Evolutionary conservation across 305 asterid genomes (phyloP).

Genomic region (Fraxinus greggii): DNA sequence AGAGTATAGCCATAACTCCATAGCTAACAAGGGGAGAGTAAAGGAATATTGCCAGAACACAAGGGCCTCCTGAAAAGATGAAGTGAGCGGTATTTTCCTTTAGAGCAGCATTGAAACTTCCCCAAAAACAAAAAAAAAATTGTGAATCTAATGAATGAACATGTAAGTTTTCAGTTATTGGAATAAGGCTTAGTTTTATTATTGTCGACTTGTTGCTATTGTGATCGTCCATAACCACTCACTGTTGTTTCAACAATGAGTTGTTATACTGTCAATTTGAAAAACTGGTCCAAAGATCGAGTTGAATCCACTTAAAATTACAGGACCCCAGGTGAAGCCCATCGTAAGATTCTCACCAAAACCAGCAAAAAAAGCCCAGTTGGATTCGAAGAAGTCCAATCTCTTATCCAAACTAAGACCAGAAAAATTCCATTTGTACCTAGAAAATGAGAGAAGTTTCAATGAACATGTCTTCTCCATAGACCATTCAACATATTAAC

Average conservation of each 20-base stretch:
- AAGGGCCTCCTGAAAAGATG: slow-evolving; percentile 70
- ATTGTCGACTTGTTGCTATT: background rate
- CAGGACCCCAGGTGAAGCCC: background rate
- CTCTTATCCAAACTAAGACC: slow-evolving; percentile 91
- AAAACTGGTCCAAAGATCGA: slow-evolving; percentile 8
- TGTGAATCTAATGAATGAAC: background rate
- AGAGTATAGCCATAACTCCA: slow-evolving; percentile 87
- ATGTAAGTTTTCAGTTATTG: background rate
- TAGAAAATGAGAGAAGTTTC: slow-evolving; percentile 27
- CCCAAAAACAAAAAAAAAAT: background rate
- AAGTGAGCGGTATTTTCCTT: background rate
- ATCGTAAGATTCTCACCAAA: slow-evolving; percentile 54
- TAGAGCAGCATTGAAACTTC: background rate
- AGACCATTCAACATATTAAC: background rate
- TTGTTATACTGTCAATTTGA: background rate
- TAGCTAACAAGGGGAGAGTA: slow-evolving; percentile 88
- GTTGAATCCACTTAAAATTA: background rate
- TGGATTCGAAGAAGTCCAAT: slow-evolving; percentile 91
- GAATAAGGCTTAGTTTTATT: background rate
- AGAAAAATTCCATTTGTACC: slow-evolving; percentile 94
- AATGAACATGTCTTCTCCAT: slow-evolving; percentile 13
- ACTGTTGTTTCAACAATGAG: background rate
- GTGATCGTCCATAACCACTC: background rate
- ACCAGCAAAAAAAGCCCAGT: slow-evolving; percentile 95
- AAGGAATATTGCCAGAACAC: slow-evolving; percentile 66